phyloP scores from a whole-genome alignment of 768 basidiomycete species.

The Tulasnella sp. region DNA sequence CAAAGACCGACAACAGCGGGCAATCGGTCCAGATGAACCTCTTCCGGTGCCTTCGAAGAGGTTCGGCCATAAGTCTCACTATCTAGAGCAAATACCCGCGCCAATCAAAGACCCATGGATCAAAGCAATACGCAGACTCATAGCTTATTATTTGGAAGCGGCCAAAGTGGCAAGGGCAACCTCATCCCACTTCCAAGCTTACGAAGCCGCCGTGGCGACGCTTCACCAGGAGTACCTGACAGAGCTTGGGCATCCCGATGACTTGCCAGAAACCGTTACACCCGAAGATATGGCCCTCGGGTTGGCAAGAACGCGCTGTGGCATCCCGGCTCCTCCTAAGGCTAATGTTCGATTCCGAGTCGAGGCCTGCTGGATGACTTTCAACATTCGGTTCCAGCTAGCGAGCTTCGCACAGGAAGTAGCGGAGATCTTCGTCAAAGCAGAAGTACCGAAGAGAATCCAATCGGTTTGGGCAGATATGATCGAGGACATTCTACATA shows the following conservation, averaged over 20 bases:
- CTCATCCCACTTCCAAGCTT: slow-evolving; percentile 50
- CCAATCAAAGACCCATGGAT: slow-evolving; percentile 34
- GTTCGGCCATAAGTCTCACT: neutral
- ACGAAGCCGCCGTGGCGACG: slow-evolving; percentile 51
- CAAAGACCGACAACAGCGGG: neutral
- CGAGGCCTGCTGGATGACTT: slow-evolving; percentile 50
- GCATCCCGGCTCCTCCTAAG: slow-evolving; percentile 45
- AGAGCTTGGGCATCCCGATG: neutral
- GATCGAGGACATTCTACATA: slow-evolving; percentile 39
- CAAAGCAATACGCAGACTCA: slow-evolving; percentile 33
- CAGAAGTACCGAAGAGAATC: neutral
- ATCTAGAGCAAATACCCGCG: slow-evolving; percentile 24
- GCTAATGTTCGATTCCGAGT: slow-evolving; percentile 53
- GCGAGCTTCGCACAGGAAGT: slow-evolving; percentile 39
- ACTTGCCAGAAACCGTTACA: slow-evolving; percentile 36
- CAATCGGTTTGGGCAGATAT: slow-evolving; percentile 41
- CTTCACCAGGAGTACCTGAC: slow-evolving; percentile 45
- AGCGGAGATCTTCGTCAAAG: slow-evolving; percentile 32
- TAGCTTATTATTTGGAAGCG: slow-evolving; percentile 37
- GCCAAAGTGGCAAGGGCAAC: slow-evolving; percentile 40
- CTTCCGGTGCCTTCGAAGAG: neutral
- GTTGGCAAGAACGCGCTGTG: slow-evolving; percentile 46
- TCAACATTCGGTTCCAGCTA: slow-evolving; percentile 48
- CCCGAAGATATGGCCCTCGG: slow-evolving; percentile 47
- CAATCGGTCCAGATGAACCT: neutral